Percentiles rank a stretch among this genome's conserved stretches.
phyloP scores from a whole-genome alignment of 106 monocot species.

The Platanthera zijinensis region DNA sequence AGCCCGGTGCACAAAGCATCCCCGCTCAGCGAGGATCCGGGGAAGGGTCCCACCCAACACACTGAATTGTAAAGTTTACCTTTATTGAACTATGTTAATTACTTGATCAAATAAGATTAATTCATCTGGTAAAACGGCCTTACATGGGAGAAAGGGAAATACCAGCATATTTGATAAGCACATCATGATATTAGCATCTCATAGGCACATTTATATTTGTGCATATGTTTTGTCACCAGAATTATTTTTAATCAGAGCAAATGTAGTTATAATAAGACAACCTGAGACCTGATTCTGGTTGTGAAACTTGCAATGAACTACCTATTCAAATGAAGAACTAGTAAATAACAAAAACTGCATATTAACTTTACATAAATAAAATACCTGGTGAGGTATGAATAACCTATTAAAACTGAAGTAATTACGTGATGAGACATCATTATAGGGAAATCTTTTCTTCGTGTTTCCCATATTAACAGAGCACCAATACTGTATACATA shows the following conservation, averaged over 20 bases:
- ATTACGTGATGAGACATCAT: conserved; percentile 99
- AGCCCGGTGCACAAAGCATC: no score
- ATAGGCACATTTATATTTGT: not conserved
- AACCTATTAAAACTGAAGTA: conserved; percentile 66
- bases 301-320: not conserved
- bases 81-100: not conserved
- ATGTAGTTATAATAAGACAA: not conserved
- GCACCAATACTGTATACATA: conserved; percentile 82
- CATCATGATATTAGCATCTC: not conserved
- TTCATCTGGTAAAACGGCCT: not conserved
- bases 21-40: no score
- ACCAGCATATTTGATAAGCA: not conserved
- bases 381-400: conserved; percentile 68
- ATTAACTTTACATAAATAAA: not conserved
- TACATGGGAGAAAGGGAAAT: not conserved
- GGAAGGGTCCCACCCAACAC: no score
- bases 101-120: not conserved
- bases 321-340: not conserved
- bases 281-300: not conserved
- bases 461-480: conserved; percentile 84
- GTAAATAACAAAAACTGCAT: not conserved
- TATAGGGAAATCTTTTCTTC: conserved; percentile 85
- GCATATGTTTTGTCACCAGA: not conserved
- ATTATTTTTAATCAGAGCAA: not conserved
- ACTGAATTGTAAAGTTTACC: not conserved